Base-by-base conservation (phyloP, 768 basidiomycete genomes). In the Tulasnella sp. region DNA sequence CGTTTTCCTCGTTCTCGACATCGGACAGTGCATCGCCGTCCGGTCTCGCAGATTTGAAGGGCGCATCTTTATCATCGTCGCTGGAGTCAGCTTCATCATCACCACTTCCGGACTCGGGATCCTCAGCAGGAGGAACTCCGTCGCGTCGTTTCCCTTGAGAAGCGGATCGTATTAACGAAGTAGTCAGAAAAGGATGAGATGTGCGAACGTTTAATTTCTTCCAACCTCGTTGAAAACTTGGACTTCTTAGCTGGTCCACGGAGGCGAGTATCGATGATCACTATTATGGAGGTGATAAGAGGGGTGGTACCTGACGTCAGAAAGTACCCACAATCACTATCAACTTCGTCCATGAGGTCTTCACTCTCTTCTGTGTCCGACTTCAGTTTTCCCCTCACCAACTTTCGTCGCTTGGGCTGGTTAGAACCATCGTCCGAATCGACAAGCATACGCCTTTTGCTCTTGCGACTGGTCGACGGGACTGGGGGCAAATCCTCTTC, bases 181-280 rank as follows among this genome's bases (percentile, higher is more conserved):
- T 17, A 37, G 12, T 45, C n/a, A 12, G 37, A 31, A 17, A 32
- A 57, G 64, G 34, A 23, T 9, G 19, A 53, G 27, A n/a, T n/a
- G n/a, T 19, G 67, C 75, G 50, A 59, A 89, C 86, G 72, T 69
- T 78, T 84, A 50, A 87, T 63, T 60, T 73, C 80, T 60, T 84
- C 81, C 12, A 88, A 66, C 59, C 77, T 82, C 65, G 73, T 75
- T 61, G 81, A 82, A 65, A 78, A 88, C 4, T 67, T 60, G 12
- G 81, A 75, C 66, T 75, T 73, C 67, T 78, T 85, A 58, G 73
- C 71, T 29, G 84, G 77, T 25, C 69, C 66, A 34, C 87, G 80
- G 29, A 89, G 67, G 41, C 86, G 80, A 6, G 69, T 70, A 23
- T 81, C 72, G 37, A 90, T 69, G 27, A 89, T 83, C 51, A 71